Evolutionary conservation across 2,329 filamentous ascomycete species (phyloP), one percentile per base, ranked within the genome.

Genomic region (Claviceps sp.): DNA sequence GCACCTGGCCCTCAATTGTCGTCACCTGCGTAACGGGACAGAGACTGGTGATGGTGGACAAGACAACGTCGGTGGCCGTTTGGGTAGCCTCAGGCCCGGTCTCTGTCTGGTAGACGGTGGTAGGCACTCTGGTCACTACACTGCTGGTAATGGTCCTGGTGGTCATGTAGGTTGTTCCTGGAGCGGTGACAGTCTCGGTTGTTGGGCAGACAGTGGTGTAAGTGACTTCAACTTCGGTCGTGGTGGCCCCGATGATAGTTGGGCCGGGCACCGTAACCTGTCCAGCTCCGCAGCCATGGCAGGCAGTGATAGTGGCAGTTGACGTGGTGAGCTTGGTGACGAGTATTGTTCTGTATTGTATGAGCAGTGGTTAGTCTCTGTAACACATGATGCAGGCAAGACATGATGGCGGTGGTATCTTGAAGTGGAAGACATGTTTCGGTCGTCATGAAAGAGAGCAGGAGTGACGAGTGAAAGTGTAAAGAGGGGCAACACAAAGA

Each of bases 291-390:
- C 70, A 68, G 30, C 64, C 66, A 16, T 67, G 58, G 56, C 70
- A 71, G 46, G 64, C 62, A 2, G 70, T 72, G 39, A 73, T 64
- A 10, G 65, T 65, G 24, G 73, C 60, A 14, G 70, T 73, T 4
- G 72, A 73, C 14, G 70, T 73, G 14, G 70, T 70, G 54, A 64
- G 64, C 38, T 65, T 61, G 5, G 72, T 75, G 44, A 68, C 64
- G 17, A 64, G 64, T 51, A 72, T 69, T 19, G 73, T 74, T 22
- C 68, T 70, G 48, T 10, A 3, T 3, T 51, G 16, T 13, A 34
- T 10, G 16, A 17, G 30, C 17, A 17, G 30, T 19, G 10, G 46
- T 48, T 38, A 40, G 46, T 26, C 19, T 5, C 10, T n/a, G 19
- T 22, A 22, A 10, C 14, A 43, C 5, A 17, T 6, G 2, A 11